Evolutionary conservation across 495 filamentous ascomycete species (phyloP).

Genomic region (Viridothelium virens): DNA sequence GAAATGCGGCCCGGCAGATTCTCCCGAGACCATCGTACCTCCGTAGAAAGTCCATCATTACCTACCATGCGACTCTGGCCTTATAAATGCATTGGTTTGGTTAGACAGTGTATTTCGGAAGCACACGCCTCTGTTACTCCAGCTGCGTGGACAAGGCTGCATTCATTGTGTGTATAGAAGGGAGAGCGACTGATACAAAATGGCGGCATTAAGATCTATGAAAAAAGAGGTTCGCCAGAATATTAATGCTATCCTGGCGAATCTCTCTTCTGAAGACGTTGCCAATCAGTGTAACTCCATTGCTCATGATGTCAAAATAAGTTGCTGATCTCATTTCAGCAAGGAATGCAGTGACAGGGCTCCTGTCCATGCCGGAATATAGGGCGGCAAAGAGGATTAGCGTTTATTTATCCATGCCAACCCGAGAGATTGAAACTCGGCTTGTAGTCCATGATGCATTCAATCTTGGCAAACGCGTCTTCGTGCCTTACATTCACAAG

Average conservation of each 20-base stretch:
- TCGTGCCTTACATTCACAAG: constrained; percentile 75
- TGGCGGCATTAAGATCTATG: constrained; percentile 50
- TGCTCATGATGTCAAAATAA: constrained; percentile 9
- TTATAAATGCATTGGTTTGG: no score
- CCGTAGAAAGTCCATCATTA: no score
- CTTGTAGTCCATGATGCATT: constrained; percentile 75
- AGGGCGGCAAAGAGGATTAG: constrained; percentile 63
- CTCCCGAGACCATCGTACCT: not conserved
- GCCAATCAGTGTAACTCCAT: constrained; percentile 55
- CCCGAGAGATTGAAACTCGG: constrained; percentile 72
- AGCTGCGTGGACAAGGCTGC: no score
- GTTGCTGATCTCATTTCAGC: constrained; percentile 21
- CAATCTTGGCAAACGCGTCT: constrained; percentile 68
- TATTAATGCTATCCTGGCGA: constrained; percentile 57
- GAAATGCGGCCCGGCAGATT: not conserved
- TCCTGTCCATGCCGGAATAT: constrained; percentile 61
- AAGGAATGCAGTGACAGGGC: constrained; percentile 52
- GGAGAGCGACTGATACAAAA: constrained; percentile 16
- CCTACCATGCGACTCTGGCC: no score
- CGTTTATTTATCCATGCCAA: constrained; percentile 88
- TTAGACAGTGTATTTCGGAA: no score
- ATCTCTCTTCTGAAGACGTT: constrained; percentile 50
- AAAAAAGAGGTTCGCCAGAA: constrained; percentile 66
- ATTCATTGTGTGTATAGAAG: not conserved
- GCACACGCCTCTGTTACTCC: no score